Conservation (phyloP, 1,139 yeast species). For the Debaryomycetaceae sp. region DNA sequence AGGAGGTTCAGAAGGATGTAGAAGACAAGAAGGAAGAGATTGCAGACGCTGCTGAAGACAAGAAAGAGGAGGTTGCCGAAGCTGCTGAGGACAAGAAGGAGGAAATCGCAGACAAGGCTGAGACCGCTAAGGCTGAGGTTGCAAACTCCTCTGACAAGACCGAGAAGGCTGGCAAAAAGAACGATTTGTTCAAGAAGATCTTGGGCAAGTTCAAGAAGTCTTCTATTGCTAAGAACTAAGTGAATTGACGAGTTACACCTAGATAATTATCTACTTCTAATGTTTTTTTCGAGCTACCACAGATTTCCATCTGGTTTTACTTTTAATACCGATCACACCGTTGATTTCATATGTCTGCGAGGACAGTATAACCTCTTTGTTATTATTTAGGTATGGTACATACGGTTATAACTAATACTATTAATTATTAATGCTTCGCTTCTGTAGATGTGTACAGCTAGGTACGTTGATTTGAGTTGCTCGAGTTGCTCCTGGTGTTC, state of each 20-base stretch:
- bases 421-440: too few species aligned
- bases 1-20: constrained; percentile 5
- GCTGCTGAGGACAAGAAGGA: constrained; percentile 12
- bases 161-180: constrained; percentile 43
- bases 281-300: neutral
- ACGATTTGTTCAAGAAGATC: constrained; percentile 49
- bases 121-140: constrained; percentile 30
- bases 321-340: neutral
- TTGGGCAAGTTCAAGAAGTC: constrained; percentile 47
- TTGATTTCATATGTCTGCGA: neutral
- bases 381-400: neutral
- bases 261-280: neutral
- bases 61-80: constrained; percentile 9
- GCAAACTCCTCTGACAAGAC: constrained; percentile 24
- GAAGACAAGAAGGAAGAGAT: constrained; percentile 4
- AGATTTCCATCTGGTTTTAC: neutral
- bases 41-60: constrained; percentile 8
- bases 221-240: constrained; percentile 30
- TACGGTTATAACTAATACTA: neutral
- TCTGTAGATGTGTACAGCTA: too few species aligned
- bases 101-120: constrained; percentile 13
- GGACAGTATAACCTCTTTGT: neutral
- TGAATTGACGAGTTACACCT: neutral
- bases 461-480: too few species aligned
- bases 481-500: too few species aligned